Evolutionary conservation across 495 filamentous ascomycete genomes (phyloP), one percentile per base, ranked within the genome.

Genomic region (Haplographium delicatum): DNA sequence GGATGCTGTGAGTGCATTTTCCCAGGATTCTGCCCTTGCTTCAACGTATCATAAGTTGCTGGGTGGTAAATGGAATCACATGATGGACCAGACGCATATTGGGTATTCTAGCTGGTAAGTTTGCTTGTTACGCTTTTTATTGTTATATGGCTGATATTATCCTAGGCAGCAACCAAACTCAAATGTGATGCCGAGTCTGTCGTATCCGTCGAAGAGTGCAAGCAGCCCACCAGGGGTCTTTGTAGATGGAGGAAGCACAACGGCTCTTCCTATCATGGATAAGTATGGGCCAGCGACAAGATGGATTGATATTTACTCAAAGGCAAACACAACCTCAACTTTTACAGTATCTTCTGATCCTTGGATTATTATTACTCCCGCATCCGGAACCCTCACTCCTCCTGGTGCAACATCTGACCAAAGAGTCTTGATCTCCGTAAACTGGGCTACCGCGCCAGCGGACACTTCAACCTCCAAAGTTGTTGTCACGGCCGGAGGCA

Each of bases 41-140:
- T 64, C 69, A 35, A 63, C 71, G 43, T 88, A 85, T 63, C 78
- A 88, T 59, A 64, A 64, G 2, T 65, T 88, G 11, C 63, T 86
- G 0, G 69, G 70, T 37, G 84, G 85, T 0, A 88, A 87, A 65
- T 89, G 85, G 84, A 78, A 74, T 59, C 77, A 83, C 60, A 82
- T 89, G 65, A 78, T 86, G 65, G 80, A 84, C 51, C 74, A 71
- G 59, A 64, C 67, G 61, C 10, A 19, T 47, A 4, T 16, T 16
- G 16, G 22, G 0, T 38, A 31, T 5, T 27, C 24, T 2, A 11
- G 22, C 9, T 37, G 15, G 33, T 34, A 22, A 22, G 33, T 4
- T 35, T 13, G n/a, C n/a, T n/a, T n/a, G n/a, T n/a, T n/a, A n/a
- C n/a, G n/a, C n/a, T n/a, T n/a, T n/a, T n/a, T n/a, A n/a, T n/a